Conservation (phyloP, 1,139 yeast genomes). For the Debaryomyces sp. region DNA sequence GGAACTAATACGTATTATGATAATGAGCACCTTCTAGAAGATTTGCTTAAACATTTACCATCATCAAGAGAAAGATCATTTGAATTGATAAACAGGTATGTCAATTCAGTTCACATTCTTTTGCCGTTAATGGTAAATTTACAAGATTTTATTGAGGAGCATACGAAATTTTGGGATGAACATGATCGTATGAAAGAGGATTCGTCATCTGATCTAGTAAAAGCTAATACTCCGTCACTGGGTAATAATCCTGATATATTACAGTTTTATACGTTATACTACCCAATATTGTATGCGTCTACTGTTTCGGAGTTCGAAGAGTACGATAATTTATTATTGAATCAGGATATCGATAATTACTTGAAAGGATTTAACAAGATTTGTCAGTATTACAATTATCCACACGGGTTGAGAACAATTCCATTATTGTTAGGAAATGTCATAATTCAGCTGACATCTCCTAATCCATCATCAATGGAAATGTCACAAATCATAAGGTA, state of each 20-base stretch:
- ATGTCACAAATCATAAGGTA: slow-evolving; percentile 53
- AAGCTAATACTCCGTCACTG: slow-evolving; percentile 12
- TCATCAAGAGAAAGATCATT: slow-evolving; percentile 47
- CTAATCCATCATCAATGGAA: slow-evolving; percentile 57
- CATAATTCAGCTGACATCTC: slow-evolving; percentile 55
- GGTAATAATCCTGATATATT: slow-evolving; percentile 34
- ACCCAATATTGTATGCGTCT: slow-evolving; percentile 56
- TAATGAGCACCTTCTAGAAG: slow-evolving; percentile 39
- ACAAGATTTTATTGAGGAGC: slow-evolving; percentile 48
- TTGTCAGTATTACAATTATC: slow-evolving; percentile 54
- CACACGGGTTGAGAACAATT: slow-evolving; percentile 52
- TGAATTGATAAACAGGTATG: slow-evolving; percentile 50
- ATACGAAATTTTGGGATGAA: slow-evolving; percentile 53
- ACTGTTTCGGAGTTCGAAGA: slow-evolving; percentile 59
- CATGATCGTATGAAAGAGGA: slow-evolving; percentile 9
- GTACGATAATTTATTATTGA: slow-evolving; percentile 47
- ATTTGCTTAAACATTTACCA: slow-evolving; percentile 38
- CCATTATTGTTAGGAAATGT: slow-evolving; percentile 53
- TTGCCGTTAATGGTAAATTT: slow-evolving; percentile 51
- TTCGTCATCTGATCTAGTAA: slow-evolving; percentile 1
- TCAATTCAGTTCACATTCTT: slow-evolving; percentile 55
- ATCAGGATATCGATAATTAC: slow-evolving; percentile 53
- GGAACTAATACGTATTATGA: slow-evolving; percentile 48
- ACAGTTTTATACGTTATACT: slow-evolving; percentile 50
- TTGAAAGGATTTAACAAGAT: slow-evolving; percentile 50